Evolutionary conservation across 345 rosid species (phyloP), one percentile per base, ranked within the genome.

Genomic region (Lagerstroemia speciosa): DNA sequence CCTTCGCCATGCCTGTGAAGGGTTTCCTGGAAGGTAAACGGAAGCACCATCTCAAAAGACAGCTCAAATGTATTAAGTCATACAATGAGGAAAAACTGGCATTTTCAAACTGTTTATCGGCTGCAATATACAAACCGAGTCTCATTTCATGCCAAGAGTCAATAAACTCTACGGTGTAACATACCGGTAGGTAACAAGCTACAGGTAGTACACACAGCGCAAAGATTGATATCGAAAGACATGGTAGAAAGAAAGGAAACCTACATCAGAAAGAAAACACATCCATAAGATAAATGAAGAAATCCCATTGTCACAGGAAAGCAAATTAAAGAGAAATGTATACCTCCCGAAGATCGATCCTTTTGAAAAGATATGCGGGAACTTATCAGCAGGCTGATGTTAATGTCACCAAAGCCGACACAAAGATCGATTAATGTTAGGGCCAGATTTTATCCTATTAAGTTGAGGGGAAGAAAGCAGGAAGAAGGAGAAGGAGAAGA

Each of bases 301-400:
- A n/a, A n/a, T n/a, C n/a, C n/a, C n/a, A n/a, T n/a, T n/a, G 46
- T 9, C 16, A 2, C 9, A 41, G 15, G 38, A 9, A 36, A 41
- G 46, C 14, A 9, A 1, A 41, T 41, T 9, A 3, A 41, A 41
- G 14, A 7, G 16, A 41, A 41, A 0, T 41, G 8, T 16, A 41
- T 75, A 91, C 97, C 92, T 89, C 65, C 89, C 85, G 53, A 91
- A 85, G 65, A 89, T 46, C 31, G 95, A 86, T 36, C 73, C 74
- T 60, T 75, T 66, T 0, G 85, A 63, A 70, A 91, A 87, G 24
- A 87, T n/a, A 67, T 53, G 73, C 0, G 89, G 92, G 71, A 80
- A 91, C 62, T 85, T 89, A 66, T 85, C 88, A 50, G 83, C 88
- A 72, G 95, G 97, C 97, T 91, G 75, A n/a, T n/a, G n/a, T n/a